phyloP scores from a whole-genome alignment of 495 filamentous ascomycete genomes.

The Aspergillus campestris region DNA sequence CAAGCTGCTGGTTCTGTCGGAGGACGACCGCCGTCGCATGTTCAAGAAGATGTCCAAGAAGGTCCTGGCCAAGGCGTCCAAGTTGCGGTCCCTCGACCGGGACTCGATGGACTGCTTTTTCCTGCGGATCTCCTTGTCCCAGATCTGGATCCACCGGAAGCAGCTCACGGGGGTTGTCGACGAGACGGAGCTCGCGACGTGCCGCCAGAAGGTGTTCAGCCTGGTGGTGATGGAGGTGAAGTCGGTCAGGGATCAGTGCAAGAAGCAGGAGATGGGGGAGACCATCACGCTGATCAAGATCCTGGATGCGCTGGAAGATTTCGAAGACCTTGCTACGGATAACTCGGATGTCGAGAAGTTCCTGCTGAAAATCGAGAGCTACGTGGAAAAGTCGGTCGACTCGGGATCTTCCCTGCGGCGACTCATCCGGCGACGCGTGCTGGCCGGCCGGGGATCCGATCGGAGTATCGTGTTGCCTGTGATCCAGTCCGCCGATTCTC shows the following conservation, averaged over 20 bases:
- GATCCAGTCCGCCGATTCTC: slow-evolving; percentile 28
- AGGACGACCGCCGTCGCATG: slow-evolving; percentile 25
- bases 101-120: slow-evolving; percentile 36
- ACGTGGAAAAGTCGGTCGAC: slow-evolving; percentile 32
- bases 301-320: slow-evolving; percentile 37
- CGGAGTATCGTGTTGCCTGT: slow-evolving; percentile 24
- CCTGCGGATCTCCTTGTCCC: slow-evolving; percentile 30
- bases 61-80: slow-evolving; percentile 25
- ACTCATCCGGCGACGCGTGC: slow-evolving; percentile 30
- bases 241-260: slow-evolving; percentile 31
- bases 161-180: slow-evolving; percentile 22
- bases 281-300: slow-evolving; percentile 36
- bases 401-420: slow-evolving; percentile 25
- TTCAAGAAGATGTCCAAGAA: slow-evolving; percentile 32
- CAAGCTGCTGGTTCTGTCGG: slow-evolving; percentile 29
- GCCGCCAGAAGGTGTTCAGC: slow-evolving; percentile 28
- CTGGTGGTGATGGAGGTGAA: slow-evolving; percentile 32
- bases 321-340: slow-evolving; percentile 32
- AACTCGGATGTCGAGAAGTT: slow-evolving; percentile 33
- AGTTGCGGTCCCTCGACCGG: slow-evolving; percentile 28
- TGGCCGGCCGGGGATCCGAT: slow-evolving; percentile 25
- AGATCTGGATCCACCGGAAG: slow-evolving; percentile 31
- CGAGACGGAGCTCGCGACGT: slow-evolving; percentile 24
- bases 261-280: slow-evolving; percentile 33
- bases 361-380: slow-evolving; percentile 30